Evolutionary conservation across 2,329 filamentous ascomycete species (phyloP).

Genomic region (Phialocephala subalpina): DNA sequence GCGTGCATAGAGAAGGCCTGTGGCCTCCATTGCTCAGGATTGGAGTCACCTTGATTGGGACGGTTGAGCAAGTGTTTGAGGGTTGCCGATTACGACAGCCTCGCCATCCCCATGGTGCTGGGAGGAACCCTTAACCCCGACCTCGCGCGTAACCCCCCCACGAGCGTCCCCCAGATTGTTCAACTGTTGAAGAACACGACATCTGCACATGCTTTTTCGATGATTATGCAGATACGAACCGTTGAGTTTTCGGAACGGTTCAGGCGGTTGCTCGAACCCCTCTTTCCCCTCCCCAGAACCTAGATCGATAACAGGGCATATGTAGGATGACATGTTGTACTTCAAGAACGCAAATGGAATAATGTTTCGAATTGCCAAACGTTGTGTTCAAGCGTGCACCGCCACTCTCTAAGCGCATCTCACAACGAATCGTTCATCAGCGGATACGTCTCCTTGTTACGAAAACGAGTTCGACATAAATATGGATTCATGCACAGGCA

Average conservation of each 20-base stretch:
- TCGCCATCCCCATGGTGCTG: slow-evolving; percentile 2
- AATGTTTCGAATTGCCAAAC: slow-evolving; percentile 20
- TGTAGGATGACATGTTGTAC: slow-evolving; percentile 10
- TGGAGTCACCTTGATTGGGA: neutral
- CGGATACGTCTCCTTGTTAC: slow-evolving; percentile 23
- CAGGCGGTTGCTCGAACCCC: slow-evolving; percentile 9
- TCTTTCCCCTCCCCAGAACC: neutral
- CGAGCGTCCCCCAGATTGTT: slow-evolving; percentile 4
- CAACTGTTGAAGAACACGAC: neutral
- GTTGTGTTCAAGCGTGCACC: slow-evolving; percentile 24
- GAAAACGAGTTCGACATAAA: slow-evolving; percentile 18
- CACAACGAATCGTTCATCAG: slow-evolving; percentile 29
- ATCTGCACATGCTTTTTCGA: slow-evolving; percentile 1
- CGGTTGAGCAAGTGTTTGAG: neutral
- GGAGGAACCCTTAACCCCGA: slow-evolving; percentile 1
- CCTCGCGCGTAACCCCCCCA: neutral
- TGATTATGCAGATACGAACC: slow-evolving; percentile 4
- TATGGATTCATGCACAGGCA: slow-evolving; percentile 27
- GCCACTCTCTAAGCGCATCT: slow-evolving; percentile 34
- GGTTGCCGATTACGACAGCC: slow-evolving; percentile 4
- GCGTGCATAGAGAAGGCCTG: neutral
- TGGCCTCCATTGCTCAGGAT: neutral
- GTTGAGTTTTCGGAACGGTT: slow-evolving; percentile 2
- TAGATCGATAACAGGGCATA: slow-evolving; percentile 12
- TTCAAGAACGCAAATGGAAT: slow-evolving; percentile 7